phyloP scores from a whole-genome alignment of 441 rosid species.

The Viola pubescens region DNA sequence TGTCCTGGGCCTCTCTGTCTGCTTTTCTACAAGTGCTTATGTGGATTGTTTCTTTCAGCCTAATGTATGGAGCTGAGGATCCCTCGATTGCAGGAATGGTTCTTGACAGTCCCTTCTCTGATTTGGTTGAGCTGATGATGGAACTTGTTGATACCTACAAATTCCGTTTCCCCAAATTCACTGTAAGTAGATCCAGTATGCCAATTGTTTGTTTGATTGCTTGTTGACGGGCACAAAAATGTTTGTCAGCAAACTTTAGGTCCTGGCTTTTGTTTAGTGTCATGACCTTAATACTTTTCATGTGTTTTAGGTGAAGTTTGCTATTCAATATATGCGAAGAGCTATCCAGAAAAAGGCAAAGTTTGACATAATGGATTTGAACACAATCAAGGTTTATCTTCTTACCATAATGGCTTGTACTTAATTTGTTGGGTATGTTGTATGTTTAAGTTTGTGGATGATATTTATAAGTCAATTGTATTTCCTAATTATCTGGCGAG shows the following conservation, averaged over 20 bases:
- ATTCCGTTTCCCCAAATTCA: slow-evolving; percentile 83
- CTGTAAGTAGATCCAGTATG: slow-evolving; percentile 45
- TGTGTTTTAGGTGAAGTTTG: slow-evolving; percentile 76
- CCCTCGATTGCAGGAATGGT: slow-evolving; percentile 99
- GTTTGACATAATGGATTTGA: slow-evolving; percentile 77
- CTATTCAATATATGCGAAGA: slow-evolving; percentile 85
- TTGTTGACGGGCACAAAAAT: not conserved
- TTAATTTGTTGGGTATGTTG: slow-evolving; percentile 5
- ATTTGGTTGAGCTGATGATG: slow-evolving; percentile 97
- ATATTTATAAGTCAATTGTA: not conserved
- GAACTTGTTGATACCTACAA: slow-evolving; percentile 89
- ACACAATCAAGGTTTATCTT: slow-evolving; percentile 70
- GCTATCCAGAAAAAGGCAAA: slow-evolving; percentile 84
- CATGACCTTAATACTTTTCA: slow-evolving; percentile 16
- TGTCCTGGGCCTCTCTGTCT: slow-evolving; percentile 12
- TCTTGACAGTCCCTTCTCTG: slow-evolving; percentile 94
- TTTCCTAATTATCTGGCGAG: no score
- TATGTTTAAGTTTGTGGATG: slow-evolving; percentile 7
- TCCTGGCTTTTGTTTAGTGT: slow-evolving; percentile 6
- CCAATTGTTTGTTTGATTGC: not conserved
- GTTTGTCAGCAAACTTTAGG: not conserved
- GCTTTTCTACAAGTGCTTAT: slow-evolving; percentile 14
- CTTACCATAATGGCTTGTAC: not conserved
- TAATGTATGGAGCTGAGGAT: slow-evolving; percentile 94
- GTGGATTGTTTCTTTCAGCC: slow-evolving; percentile 39